These are phyloP conservation scores for Adansonia rubrostipa DNA, from an alignment of 441 rosid genomes.

Conservation along the genomic window DNA sequence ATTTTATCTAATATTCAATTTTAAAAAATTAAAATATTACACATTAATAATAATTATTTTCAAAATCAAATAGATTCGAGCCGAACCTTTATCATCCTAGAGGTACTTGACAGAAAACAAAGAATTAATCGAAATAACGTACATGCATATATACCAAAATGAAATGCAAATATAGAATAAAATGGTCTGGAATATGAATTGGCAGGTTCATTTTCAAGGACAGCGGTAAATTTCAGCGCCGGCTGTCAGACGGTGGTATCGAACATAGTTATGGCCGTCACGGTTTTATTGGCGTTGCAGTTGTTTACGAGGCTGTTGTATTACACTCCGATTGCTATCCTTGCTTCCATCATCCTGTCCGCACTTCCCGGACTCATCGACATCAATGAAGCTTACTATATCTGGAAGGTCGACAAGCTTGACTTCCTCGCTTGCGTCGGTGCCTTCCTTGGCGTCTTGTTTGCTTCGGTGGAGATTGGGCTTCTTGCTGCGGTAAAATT, in stretches of 20 bases:
- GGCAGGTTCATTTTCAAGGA: slow-evolving; percentile 81
- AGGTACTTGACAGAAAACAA: too few relatives aligned
- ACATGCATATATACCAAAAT: too few relatives aligned
- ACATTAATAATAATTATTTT: too few relatives aligned
- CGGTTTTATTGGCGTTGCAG: slow-evolving; percentile 57
- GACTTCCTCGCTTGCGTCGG: slow-evolving; percentile 71
- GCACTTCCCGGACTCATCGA: slow-evolving; percentile 83
- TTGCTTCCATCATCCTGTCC: slow-evolving; percentile 75
- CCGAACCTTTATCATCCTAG: too few relatives aligned
- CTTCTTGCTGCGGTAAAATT: slow-evolving; percentile 71
- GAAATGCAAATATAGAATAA: too few relatives aligned
- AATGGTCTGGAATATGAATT: not conserved
- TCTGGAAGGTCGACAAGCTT: slow-evolving; percentile 74
- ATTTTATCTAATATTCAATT: too few relatives aligned
- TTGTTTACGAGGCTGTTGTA: slow-evolving; percentile 63
- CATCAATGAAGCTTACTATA: slow-evolving; percentile 50
- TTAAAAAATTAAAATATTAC: too few relatives aligned
- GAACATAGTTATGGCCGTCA: slow-evolving; percentile 73
- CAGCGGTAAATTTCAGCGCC: slow-evolving; percentile 87
- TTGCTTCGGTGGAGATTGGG: slow-evolving; percentile 79
- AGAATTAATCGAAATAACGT: too few relatives aligned
- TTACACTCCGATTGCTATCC: slow-evolving; percentile 73
- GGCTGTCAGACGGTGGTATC: slow-evolving; percentile 76
- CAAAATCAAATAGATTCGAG: too few relatives aligned
- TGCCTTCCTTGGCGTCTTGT: slow-evolving; percentile 68